Percentiles rank a stretch among this genome's conserved stretches.
phyloP scores from a whole-genome alignment of 177 flowering plant species.

The Vitis hybrid region DNA sequence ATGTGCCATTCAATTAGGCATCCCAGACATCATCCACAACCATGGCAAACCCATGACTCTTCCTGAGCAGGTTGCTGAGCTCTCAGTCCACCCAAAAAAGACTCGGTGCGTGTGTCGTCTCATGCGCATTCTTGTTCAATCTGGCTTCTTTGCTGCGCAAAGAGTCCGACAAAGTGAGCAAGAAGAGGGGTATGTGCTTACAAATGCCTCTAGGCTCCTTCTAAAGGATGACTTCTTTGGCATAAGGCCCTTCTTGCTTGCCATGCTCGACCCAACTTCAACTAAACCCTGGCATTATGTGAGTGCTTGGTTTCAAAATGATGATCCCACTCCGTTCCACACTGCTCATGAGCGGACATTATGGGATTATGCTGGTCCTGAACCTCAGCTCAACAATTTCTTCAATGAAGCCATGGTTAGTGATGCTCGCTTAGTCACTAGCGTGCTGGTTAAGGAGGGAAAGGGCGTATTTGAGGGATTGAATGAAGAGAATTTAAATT shows the following conservation, averaged over 20 bases:
- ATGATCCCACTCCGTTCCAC: conserved; percentile 12
- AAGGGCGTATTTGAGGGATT: conserved; percentile 23
- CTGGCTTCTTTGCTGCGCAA: conserved; percentile 18
- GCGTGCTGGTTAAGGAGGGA: conserved; percentile 6
- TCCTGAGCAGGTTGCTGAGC: conserved; percentile 1
- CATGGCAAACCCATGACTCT: conserved; percentile 24
- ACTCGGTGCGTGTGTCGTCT: conserved; percentile 15
- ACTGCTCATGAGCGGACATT: conserved; percentile 9
- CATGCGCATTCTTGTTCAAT: conserved; percentile 27
- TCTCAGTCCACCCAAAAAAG: conserved; percentile 13
- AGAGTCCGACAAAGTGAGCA: not conserved
- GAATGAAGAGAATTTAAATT: no score
- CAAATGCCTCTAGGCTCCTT: conserved; percentile 16
- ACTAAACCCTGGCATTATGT: conserved; percentile 6
- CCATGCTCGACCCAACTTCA: conserved; percentile 4
- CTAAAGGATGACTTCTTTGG: conserved; percentile 12
- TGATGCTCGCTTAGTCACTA: conserved; percentile 6
- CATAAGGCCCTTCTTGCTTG: not conserved
- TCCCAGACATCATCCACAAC: conserved; percentile 27
- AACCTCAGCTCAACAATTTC: not conserved
- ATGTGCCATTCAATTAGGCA: conserved; percentile 32
- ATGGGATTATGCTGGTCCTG: conserved; percentile 2
- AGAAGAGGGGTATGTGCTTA: conserved; percentile 19
- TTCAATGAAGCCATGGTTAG: conserved; percentile 26
- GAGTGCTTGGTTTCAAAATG: conserved; percentile 17